Conservation (phyloP, 306 rosid genomes). For the Geum urbanum region DNA sequence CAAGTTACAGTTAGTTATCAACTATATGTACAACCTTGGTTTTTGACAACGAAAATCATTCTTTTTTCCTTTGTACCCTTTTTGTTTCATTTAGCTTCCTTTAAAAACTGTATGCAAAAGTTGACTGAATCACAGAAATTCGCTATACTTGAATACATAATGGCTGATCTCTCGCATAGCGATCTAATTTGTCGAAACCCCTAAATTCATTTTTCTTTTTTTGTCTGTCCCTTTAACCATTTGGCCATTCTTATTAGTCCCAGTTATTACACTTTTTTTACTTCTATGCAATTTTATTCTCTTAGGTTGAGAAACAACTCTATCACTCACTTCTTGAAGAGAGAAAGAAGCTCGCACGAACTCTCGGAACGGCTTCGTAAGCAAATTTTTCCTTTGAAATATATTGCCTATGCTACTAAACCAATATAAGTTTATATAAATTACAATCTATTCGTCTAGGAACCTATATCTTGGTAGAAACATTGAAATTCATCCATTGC, state of each 20-base stretch:
- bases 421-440: neutral
- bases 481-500: slow-evolving; percentile 13
- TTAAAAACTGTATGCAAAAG: neutral
- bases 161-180: neutral
- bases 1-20: neutral
- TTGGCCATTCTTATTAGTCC: slow-evolving; percentile 10
- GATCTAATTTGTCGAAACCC: neutral
- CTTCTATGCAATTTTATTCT: slow-evolving; percentile 10
- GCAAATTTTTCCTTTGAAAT: slow-evolving; percentile 20
- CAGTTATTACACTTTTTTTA: neutral
- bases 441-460: no score
- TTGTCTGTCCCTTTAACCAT: neutral
- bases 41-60: neutral
- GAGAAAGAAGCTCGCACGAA: slow-evolving; percentile 75
- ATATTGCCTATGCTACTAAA: slow-evolving; percentile 17
- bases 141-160: neutral
- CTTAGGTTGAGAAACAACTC: slow-evolving; percentile 61
- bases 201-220: slow-evolving; percentile 1
- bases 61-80: neutral
- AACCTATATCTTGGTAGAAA: neutral
- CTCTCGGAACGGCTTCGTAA: slow-evolving; percentile 82
- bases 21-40: neutral
- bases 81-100: slow-evolving; percentile 4
- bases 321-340: slow-evolving; percentile 74
- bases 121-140: neutral